These are phyloP conservation scores for Pythium pectinolyticum DNA, from an alignment of 352 stramenopile species.

Conservation along the genomic window DNA sequence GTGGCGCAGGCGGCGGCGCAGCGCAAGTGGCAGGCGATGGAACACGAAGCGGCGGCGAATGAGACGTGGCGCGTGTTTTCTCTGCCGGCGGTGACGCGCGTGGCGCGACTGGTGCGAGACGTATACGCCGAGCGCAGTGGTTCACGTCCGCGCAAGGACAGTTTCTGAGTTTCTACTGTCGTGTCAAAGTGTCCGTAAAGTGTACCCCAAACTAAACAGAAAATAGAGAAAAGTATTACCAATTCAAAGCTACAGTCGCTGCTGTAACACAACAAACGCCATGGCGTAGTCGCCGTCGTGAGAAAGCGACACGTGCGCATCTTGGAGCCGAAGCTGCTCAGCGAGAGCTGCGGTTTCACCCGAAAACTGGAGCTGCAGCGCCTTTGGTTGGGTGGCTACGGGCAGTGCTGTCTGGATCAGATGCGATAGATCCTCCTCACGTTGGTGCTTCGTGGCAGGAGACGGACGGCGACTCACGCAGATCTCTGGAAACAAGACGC, in stretches of 20 bases:
- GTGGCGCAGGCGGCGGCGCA: slow-evolving; percentile 36
- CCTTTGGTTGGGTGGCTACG: slow-evolving; percentile 34
- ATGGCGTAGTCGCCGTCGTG: slow-evolving; percentile 84
- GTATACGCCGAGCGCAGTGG: slow-evolving; percentile 58
- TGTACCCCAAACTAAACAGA: background rate
- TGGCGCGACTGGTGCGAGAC: slow-evolving; percentile 57
- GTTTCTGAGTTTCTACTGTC: background rate
- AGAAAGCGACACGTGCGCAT: slow-evolving; percentile 69
- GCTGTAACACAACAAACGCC: slow-evolving; percentile 75
- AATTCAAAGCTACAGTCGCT: slow-evolving; percentile 25
- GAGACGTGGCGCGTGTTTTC: slow-evolving; percentile 24
- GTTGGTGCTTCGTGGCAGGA: too few relatives aligned
- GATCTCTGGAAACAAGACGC: slow-evolving; percentile 81
- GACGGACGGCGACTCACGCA: slow-evolving; percentile 18
- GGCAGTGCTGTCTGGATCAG: slow-evolving; percentile 34
- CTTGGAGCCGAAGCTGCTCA: slow-evolving; percentile 53
- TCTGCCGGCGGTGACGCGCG: slow-evolving; percentile 56
- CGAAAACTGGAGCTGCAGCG: slow-evolving; percentile 54
- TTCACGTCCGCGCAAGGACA: slow-evolving; percentile 35
- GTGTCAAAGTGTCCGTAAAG: background rate
- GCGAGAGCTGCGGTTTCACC: slow-evolving; percentile 58
- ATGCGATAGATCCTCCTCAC: background rate
- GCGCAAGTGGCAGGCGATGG: slow-evolving; percentile 49
- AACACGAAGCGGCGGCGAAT: too few relatives aligned
- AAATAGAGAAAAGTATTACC: too few relatives aligned